Conservation (phyloP, 1,139 yeast species). For the Casaregolazyma lundiana region DNA sequence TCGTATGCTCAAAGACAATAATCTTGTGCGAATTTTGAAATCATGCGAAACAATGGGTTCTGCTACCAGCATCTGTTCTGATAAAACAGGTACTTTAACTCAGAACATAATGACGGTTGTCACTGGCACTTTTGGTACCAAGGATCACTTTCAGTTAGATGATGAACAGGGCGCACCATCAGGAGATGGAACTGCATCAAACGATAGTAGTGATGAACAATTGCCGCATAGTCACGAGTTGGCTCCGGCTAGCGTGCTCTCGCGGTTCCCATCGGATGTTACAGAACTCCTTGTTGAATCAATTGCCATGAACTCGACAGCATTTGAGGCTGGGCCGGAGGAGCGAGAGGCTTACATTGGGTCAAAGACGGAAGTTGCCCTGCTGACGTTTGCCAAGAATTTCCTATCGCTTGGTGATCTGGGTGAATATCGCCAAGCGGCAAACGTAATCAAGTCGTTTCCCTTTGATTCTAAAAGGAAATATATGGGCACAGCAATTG, state of each 20-base stretch:
- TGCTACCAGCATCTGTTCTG: conserved; percentile 95
- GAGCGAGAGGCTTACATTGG: conserved; percentile 60
- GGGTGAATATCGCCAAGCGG: conserved; percentile 37
- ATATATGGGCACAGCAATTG: conserved; percentile 81
- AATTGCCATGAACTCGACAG: conserved; percentile 76
- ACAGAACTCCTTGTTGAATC: conserved; percentile 50
- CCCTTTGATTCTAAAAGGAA: conserved; percentile 93
- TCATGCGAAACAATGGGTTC: conserved; percentile 99
- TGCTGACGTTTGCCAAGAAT: conserved; percentile 62
- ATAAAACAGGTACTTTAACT: conserved; percentile 79
- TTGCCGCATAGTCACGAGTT: too few relatives aligned
- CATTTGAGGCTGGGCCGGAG: conserved; percentile 51
- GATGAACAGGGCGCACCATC: conserved; percentile 19
- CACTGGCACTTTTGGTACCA: conserved; percentile 57
- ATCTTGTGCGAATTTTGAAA: conserved; percentile 85
- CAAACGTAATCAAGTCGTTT: conserved; percentile 58
- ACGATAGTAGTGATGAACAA: neutral
- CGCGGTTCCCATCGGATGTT: conserved; percentile 31
- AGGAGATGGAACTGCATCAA: too few relatives aligned
- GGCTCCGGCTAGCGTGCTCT: too few relatives aligned
- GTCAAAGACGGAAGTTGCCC: conserved; percentile 90
- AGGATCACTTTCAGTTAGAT: conserved; percentile 37
- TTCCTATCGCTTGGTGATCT: conserved; percentile 46
- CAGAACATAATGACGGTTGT: conserved; percentile 91
- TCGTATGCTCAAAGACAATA: conserved; percentile 95